Evolutionary conservation across 1,139 yeast genomes (phyloP).

Genomic region (Groenewaldozyma sp.): DNA sequence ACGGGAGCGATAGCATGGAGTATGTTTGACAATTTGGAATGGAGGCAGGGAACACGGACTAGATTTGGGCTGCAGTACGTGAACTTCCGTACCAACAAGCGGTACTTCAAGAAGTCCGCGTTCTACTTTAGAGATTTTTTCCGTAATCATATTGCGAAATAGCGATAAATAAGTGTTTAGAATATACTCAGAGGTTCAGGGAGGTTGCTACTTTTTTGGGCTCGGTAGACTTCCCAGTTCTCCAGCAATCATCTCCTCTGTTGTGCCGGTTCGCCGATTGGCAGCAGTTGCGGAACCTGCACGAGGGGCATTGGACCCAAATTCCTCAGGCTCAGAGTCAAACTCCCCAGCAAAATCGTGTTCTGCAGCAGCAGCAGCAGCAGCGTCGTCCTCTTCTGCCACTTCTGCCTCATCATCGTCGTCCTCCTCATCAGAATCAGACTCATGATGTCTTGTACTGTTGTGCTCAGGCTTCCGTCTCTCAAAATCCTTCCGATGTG

Average conservation of each 20-base stretch:
- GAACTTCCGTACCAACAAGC: conserved; percentile 29
- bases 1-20: conserved; percentile 34
- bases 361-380: too few relatives aligned
- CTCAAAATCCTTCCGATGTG: conserved; percentile 87
- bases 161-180: neutral
- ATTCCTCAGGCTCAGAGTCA: too few relatives aligned
- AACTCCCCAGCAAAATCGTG: too few relatives aligned
- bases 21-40: conserved; percentile 32
- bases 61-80: conserved; percentile 34
- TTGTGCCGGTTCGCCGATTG: too few relatives aligned
- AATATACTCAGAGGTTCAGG: too few relatives aligned
- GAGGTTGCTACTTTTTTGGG: too few relatives aligned
- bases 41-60: conserved; percentile 27
- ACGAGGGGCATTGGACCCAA: too few relatives aligned
- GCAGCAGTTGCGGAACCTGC: too few relatives aligned
- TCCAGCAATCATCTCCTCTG: too few relatives aligned
- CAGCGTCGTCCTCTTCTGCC: conserved; percentile 5
- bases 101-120: conserved; percentile 32
- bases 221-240: too few relatives aligned
- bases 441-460: conserved; percentile 26
- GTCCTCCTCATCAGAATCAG: conserved; percentile 16
- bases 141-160: conserved; percentile 9
- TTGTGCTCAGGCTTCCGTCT: conserved; percentile 40
- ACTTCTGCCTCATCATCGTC: conserved; percentile 7
- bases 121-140: conserved; percentile 23